Base-by-base conservation (phyloP, 2,329 filamentous ascomycete genomes). In the Mollisia scopiformis region DNA sequence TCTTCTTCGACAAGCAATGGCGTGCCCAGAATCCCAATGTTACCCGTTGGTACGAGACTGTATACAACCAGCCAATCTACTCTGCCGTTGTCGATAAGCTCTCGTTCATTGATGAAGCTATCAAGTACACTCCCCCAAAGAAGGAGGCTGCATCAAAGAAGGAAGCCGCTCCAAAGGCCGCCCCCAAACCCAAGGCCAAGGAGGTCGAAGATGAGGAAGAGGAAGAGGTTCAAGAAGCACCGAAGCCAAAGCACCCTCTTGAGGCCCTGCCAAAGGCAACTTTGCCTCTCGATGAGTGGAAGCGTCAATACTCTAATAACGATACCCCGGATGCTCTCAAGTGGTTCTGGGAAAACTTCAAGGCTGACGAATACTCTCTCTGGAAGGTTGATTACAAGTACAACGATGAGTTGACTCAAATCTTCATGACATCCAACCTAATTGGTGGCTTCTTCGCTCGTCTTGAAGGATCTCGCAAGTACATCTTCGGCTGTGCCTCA, bases 341-440 rank as follows among this genome's bases (percentile, higher is more conserved):
- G 78, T 98, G 91, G 90, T 98, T 99, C 89, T 99, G 94, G 94
- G 88, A 97, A 83, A 92, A 96, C 79, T 87, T 88, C 80, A 94
- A 95, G 76, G 89, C 95, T 72, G 89, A 93, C 68, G 95, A 99
- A 81, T 99, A 95, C 87, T 96, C 93, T 59, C 81, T 99, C 78
- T 99, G 93, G 92, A 88, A 87, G 78, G 82, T 93, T 72, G 89
- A 93, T 81, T 99, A 97, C 89, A 97, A 97, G 89, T 99, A 99
- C 87, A 96, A 97, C 81, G 88, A 97, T 64, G 95, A 99, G 88
- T 87, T 99, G 71, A 97, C 92, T 75, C 83, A 95, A 80, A 91
- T 90, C 75, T 99, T 99, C 91, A 99, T 99, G 95, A 94, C 92
- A 72, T 92, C 90, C 86, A 99, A 99, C 88, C 84, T 98, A 79